These are phyloP conservation scores for Balamuthia mandrillaris DNA, from an alignment of 208 protist species.

Conservation along the genomic window DNA sequence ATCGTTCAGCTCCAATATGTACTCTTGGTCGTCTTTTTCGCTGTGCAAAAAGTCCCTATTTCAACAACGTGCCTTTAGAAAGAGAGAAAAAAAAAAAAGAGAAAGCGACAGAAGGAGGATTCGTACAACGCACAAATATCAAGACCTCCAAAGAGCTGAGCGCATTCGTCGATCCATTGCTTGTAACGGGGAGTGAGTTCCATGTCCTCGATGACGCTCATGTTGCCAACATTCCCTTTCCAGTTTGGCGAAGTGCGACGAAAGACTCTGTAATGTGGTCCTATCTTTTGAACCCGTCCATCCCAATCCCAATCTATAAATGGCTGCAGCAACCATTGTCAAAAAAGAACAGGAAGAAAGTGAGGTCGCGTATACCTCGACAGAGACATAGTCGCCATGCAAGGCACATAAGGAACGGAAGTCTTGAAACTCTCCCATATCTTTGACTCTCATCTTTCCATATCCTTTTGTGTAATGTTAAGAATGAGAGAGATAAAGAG, in stretches of 20 bases:
- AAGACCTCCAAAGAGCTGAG: constrained; percentile 24
- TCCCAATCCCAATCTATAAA: constrained; percentile 53
- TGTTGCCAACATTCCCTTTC: constrained; percentile 55
- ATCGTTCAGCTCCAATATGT: constrained; percentile 46
- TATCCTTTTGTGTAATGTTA: not conserved
- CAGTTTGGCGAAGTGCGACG: constrained; percentile 50
- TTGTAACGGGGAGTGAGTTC: constrained; percentile 9
- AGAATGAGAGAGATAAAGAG: not conserved
- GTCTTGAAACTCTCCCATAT: not conserved
- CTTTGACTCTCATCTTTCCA: constrained; percentile 42
- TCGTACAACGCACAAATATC: constrained; percentile 31
- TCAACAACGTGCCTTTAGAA: not conserved
- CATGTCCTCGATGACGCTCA: constrained; percentile 27
- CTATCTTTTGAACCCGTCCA: constrained; percentile 56
- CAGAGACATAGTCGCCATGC: constrained; percentile 9
- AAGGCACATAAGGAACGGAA: not conserved
- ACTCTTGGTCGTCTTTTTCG: not conserved
- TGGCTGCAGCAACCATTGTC: not conserved
- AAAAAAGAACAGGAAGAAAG: not conserved
- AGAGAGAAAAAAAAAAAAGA: not conserved
- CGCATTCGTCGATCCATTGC: constrained; percentile 9
- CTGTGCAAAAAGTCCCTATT: constrained; percentile 22
- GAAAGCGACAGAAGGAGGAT: not conserved
- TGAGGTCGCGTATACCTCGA: not conserved
- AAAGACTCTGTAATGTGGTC: constrained; percentile 46